A percentile compares a stretch with the other conserved stretches of the same genome.
These are phyloP conservation scores for Leccinum fibrillosum DNA, from an alignment of 768 basidiomycete species.

Conservation along the genomic window DNA sequence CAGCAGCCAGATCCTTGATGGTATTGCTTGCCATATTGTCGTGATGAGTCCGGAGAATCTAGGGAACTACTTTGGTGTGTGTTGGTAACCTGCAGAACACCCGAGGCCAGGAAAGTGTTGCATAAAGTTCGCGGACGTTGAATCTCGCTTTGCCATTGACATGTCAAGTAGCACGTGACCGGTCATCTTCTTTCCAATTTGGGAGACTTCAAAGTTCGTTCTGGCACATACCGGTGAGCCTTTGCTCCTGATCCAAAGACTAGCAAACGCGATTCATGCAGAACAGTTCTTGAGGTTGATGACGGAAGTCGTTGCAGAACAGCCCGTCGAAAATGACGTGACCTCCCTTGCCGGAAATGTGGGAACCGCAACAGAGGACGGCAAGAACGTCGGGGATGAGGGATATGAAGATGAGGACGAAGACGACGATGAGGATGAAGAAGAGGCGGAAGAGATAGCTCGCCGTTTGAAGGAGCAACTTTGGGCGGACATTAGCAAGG, in stretches of 20 bases:
- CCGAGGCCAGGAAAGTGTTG: background rate
- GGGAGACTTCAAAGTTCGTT: conserved; percentile 4
- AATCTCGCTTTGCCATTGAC: background rate
- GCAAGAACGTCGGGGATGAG: conserved; percentile 41
- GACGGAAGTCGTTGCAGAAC: conserved; percentile 11
- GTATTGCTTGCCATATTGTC: conserved; percentile 46
- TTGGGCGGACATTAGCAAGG: conserved; percentile 72
- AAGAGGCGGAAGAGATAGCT: conserved; percentile 73
- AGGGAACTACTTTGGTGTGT: background rate
- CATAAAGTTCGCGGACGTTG: conserved; percentile 21
- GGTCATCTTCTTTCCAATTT: background rate
- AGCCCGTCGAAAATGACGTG: conserved; percentile 1
- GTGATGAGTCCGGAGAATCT: conserved; percentile 8
- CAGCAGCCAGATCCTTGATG: conserved; percentile 83
- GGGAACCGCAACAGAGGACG: conserved; percentile 12
- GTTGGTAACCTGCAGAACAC: background rate
- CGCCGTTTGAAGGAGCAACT: conserved; percentile 72
- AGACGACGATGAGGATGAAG: conserved; percentile 52
- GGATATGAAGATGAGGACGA: conserved; percentile 50
- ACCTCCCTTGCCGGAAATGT: background rate
- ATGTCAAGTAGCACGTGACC: conserved; percentile 16
- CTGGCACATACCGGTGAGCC: conserved; percentile 12
- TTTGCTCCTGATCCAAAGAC: conserved; percentile 1
- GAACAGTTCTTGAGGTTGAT: conserved; percentile 9
- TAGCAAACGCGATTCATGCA: conserved; percentile 5